Conservation (phyloP, 129 eudicot species). For the Arctium lappa region DNA sequence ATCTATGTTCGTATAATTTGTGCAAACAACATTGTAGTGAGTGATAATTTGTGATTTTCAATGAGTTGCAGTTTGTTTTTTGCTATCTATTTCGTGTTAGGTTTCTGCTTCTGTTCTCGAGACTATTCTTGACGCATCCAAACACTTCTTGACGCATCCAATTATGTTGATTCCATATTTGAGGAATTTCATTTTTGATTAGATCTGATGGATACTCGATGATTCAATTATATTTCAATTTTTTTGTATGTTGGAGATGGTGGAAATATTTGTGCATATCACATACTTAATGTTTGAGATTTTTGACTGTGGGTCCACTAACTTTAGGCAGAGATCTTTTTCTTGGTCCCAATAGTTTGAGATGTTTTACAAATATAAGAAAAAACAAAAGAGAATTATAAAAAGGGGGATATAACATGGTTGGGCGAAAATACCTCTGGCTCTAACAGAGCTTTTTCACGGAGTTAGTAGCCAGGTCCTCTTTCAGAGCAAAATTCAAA, state of each 20-base stretch:
- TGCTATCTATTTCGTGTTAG: conserved; percentile 28
- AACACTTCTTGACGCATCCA: conserved; percentile 69
- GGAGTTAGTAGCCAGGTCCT: too few species aligned
- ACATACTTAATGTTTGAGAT: not conserved
- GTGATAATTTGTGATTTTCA: not conserved
- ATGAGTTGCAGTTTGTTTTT: not conserved
- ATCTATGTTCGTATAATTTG: not conserved
- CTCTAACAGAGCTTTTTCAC: too few species aligned
- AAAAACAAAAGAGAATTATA: too few species aligned
- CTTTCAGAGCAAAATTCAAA: too few species aligned
- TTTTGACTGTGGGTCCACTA: not conserved
- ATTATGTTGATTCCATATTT: conserved; percentile 57
- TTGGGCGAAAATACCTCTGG: too few species aligned
- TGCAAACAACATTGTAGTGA: not conserved
- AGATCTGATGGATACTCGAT: not conserved
- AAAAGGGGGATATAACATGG: too few species aligned
- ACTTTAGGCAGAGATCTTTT: too few species aligned
- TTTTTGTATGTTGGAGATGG: not conserved
- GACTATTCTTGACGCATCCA: too few species aligned
- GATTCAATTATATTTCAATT: too few species aligned
- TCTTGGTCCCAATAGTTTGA: too few species aligned
- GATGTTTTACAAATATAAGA: too few species aligned
- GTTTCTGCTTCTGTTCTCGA: conserved; percentile 86
- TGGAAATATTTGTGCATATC: not conserved
- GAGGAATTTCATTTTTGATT: conserved; percentile 40